Evolutionary conservation across 2,329 filamentous ascomycete genomes (phyloP), one percentile per base, ranked within the genome.

Genomic region (Cordyceps cicadae): DNA sequence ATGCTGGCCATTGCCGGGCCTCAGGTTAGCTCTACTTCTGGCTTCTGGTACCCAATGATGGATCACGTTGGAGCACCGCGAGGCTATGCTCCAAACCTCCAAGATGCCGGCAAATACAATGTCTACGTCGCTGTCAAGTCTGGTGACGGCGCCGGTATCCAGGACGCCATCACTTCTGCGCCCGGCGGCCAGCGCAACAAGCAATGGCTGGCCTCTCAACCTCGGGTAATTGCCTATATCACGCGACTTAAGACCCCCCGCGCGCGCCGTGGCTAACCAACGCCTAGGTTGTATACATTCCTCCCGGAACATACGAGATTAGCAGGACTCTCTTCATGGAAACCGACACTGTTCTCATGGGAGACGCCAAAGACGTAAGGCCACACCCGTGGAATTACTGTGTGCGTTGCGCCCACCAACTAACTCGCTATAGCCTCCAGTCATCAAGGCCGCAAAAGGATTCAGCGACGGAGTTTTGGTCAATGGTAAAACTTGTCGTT

Each of bases 341-440:
- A 59, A 77, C 76, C 0, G 76, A 77, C 52, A 79, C 76, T 6
- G 73, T 78, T 39, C 64, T 79, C 50, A 77, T 78, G 72, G 76
- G 76, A n/a, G 76, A 78, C 62, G 71, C 76, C 1, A 76, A 72
- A 4, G 69, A 77, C 29, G 56, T 59, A 53, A 11, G 56, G 11
- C 2, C 17, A 7, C 5, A 17, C 11, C 2, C 3, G 52, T 15
- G n/a, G 21, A 24, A 5, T 12, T 11, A 26, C 5, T 29, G 29
- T 29, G 29, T 29, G 29, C 29, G 14, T 19, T 32, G 14, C 1
- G 17, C 5, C 37, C 19, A 14, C 43, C 17, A 15, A 9, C 56
- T 59, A 8, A 74, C 37, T 19, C 26, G 12, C 24, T 2, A 21
- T 37, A 59, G 56, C 76, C 75, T 24, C 76, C 76, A 3, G 69